Evolutionary conservation across 176 grass and related monocot species (phyloP), one percentile per base, ranked within the genome.

Genomic region (Aegilops sharonensis): DNA sequence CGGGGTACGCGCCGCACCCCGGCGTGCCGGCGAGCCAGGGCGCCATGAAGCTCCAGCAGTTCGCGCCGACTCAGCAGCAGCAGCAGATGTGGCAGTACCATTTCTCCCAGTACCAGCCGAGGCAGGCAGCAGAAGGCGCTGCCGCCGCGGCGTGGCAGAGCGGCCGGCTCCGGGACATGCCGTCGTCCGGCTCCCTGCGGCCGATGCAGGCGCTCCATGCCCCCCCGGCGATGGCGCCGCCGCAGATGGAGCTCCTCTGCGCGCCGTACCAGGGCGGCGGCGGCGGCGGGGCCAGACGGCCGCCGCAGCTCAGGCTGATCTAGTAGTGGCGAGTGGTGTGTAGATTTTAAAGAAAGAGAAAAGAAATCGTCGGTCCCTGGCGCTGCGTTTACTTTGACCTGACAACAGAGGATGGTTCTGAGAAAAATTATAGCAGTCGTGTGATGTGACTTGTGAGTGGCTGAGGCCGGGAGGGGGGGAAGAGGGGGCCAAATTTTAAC

Each of bases 41-140:
- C 11, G n/a, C 42, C 69, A 85, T 85, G 85, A 83, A 84, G 68
- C 80, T 83, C 27, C 87, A 84, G 69, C 87, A 84, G 2, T 83
- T 80, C 45, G 18, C 72, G 8, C 80, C 67, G 3, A 68, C 45
- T 25, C 48, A 15, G 12, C 85, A 87, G 29, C 76, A 29, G 17
- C 83, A 87, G 81, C 85, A 87, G 85, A 43, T 85, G 81, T 91
- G 89, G 89, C 85, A 78, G 25, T 81, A 64, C 63, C 90, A 88
- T 70, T 74, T 81, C 32, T 36, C 86, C 31, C 90, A 72, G 31
- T 91, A 91, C 82, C 86, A 91, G 3, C n/a, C 70, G 18, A 68
- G 78, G 77, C 39, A 17, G 0, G 50, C 23, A 50, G 40, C 23
- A 39, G 64, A 85, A 0, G 78, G 71, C 25, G 24, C 39, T 0